Evolutionary conservation across 352 stramenopile species (phyloP).

Genomic region (Phytophthora macrochlamydospora): DNA sequence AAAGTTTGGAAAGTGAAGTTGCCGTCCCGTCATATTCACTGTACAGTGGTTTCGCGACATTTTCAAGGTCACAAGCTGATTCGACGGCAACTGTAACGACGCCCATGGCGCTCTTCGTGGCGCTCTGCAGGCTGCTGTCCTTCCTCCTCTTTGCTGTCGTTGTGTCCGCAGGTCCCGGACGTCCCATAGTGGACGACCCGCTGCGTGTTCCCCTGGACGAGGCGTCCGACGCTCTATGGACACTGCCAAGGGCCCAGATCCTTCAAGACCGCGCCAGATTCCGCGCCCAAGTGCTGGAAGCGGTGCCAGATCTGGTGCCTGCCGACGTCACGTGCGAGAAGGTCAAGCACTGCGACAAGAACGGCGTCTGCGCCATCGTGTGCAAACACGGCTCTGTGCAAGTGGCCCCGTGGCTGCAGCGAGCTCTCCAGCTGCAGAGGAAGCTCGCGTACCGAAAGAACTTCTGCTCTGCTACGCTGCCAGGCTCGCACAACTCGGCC

Average conservation of each 20-base stretch:
- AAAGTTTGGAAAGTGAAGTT: too few species aligned
- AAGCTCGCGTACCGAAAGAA: conserved; percentile 71
- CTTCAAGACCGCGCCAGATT: conserved; percentile 36
- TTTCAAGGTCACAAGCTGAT: neutral
- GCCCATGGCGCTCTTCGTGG: too few species aligned
- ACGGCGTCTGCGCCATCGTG: conserved; percentile 67
- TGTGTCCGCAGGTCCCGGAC: too few species aligned
- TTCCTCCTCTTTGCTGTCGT: too few species aligned
- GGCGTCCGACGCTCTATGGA: conserved; percentile 18
- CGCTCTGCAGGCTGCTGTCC: too few species aligned
- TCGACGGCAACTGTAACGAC: neutral
- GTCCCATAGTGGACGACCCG: too few species aligned
- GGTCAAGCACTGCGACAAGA: conserved; percentile 55
- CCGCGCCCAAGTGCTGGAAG: conserved; percentile 35
- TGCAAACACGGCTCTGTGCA: conserved; percentile 62
- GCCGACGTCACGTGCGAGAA: conserved; percentile 59
- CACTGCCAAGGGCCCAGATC: conserved; percentile 28
- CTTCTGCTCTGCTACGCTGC: conserved; percentile 74
- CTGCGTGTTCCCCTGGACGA: neutral
- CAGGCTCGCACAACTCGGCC: conserved; percentile 78
- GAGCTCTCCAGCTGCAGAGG: conserved; percentile 67
- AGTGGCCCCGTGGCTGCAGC: conserved; percentile 62
- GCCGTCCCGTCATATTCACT: too few species aligned
- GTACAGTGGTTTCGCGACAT: too few species aligned
- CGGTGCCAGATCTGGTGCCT: conserved; percentile 71